phyloP scores from a whole-genome alignment of 2,329 filamentous ascomycete genomes.

The Cytospora piceicola region DNA sequence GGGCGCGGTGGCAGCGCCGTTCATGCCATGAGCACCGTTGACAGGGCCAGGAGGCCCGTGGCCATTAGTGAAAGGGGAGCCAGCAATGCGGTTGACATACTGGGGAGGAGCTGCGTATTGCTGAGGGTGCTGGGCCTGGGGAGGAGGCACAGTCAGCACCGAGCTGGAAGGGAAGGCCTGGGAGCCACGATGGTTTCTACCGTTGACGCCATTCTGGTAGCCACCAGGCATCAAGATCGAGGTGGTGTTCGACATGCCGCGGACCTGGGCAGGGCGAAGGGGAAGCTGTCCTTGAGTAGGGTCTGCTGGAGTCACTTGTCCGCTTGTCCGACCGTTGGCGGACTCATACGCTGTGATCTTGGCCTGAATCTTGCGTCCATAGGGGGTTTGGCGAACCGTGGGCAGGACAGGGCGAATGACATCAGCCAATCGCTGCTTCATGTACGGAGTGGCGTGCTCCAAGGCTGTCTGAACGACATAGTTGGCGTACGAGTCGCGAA shows the following conservation, averaged over 20 bases:
- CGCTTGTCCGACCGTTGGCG: slow-evolving; percentile 49
- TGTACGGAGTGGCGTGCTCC: slow-evolving; percentile 76
- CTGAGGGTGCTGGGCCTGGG: slow-evolving; percentile 34
- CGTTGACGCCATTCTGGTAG: slow-evolving; percentile 40
- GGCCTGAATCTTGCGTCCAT: slow-evolving; percentile 89
- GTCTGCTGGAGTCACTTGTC: slow-evolving; percentile 58
- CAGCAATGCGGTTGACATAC: slow-evolving; percentile 24
- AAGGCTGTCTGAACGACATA: slow-evolving; percentile 97
- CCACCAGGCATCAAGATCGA: slow-evolving; percentile 42
- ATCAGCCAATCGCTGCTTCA: slow-evolving; percentile 78
- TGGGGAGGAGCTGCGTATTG: slow-evolving; percentile 32
- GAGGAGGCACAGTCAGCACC: slow-evolving; percentile 32
- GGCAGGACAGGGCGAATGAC: slow-evolving; percentile 83
- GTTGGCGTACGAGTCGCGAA: slow-evolving; percentile 93
- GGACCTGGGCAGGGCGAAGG: slow-evolving; percentile 49
- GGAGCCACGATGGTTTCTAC: slow-evolving; percentile 36
- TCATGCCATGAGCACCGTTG: slow-evolving; percentile 32
- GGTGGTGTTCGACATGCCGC: slow-evolving; percentile 47
- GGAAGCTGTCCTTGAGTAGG: slow-evolving; percentile 58
- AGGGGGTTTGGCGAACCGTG: slow-evolving; percentile 85
- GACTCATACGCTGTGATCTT: slow-evolving; percentile 73
- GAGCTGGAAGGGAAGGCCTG: slow-evolving; percentile 33
- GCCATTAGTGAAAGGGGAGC: slow-evolving; percentile 15
- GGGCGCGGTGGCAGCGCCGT: slow-evolving; percentile 34
- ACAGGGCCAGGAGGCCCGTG: slow-evolving; percentile 23